A percentile compares a stretch with the other conserved stretches of the same genome.
These are phyloP conservation scores for Tylopilus subfusipes DNA, from an alignment of 768 basidiomycete genomes.

Conservation along the genomic window DNA sequence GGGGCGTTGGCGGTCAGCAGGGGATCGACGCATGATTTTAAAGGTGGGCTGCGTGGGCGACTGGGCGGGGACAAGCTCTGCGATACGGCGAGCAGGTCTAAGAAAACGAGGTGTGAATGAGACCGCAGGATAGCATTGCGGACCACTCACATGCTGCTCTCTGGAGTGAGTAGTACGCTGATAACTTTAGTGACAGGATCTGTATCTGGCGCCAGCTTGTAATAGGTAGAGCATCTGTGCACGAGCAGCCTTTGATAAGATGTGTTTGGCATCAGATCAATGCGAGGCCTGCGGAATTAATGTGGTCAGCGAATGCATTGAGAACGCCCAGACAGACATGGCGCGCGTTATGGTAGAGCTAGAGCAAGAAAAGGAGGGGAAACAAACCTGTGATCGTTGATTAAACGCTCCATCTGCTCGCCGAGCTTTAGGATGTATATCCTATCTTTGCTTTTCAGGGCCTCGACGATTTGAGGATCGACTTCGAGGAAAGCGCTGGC, in stretches of 20 bases:
- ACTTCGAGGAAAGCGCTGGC: conserved; percentile 41
- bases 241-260: conserved; percentile 84
- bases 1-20: conserved; percentile 50
- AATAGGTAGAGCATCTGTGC: conserved; percentile 81
- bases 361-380: neutral
- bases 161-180: conserved; percentile 49
- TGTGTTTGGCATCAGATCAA: conserved; percentile 66
- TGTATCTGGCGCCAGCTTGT: conserved; percentile 67
- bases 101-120: conserved; percentile 15
- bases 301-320: conserved; percentile 20
- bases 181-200: conserved; percentile 65
- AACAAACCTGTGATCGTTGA: conserved; percentile 68
- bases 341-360: neutral
- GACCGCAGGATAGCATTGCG: neutral
- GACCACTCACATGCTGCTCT: conserved; percentile 70
- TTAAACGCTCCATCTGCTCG: conserved; percentile 78
- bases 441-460: conserved; percentile 83
- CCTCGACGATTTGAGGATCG: conserved; percentile 80
- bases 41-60: conserved; percentile 69
- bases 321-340: neutral
- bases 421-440: conserved; percentile 87
- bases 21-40: conserved; percentile 79
- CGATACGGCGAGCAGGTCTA: conserved; percentile 68
- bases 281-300: conserved; percentile 45
- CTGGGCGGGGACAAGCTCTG: conserved; percentile 77